A percentile compares a stretch with the other conserved stretches of the same genome.
Conservation (phyloP, 2,329 filamentous ascomycete species). For the Botrytis elliptica region DNA sequence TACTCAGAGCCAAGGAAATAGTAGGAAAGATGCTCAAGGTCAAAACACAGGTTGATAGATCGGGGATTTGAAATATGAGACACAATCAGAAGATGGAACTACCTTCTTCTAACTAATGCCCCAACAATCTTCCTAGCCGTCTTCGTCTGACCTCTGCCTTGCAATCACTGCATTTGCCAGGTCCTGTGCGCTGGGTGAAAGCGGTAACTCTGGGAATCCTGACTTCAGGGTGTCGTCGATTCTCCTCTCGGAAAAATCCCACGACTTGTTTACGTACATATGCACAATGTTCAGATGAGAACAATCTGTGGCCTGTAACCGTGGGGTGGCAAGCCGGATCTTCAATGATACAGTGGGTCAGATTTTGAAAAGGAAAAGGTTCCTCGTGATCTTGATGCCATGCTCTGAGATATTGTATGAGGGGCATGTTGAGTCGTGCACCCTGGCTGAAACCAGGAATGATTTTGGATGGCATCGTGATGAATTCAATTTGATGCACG, state of each 20-base stretch:
- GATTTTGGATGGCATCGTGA: not conserved
- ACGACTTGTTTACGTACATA: not conserved
- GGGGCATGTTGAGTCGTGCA: not conserved
- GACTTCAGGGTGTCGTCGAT: not conserved
- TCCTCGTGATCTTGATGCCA: not conserved
- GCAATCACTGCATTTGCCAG: not conserved
- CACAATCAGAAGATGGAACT: not conserved
- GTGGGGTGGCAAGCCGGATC: not conserved
- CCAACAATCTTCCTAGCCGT: too few species aligned
- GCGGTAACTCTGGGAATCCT: not conserved
- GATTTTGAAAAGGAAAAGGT: not conserved
- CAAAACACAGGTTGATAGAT: not conserved
- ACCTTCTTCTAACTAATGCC: not conserved
- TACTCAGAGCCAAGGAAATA: not conserved
- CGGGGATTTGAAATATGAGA: not conserved
- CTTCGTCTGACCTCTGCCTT: not conserved
- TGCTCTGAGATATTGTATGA: not conserved
- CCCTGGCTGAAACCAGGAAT: too few species aligned
- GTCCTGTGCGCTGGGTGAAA: not conserved
- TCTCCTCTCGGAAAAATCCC: not conserved
- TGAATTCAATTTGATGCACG: not conserved
- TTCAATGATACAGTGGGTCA: not conserved
- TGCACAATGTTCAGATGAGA: not conserved
- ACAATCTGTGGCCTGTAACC: not conserved
- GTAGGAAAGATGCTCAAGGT: not conserved